Conservation (phyloP, 495 filamentous ascomycete species). For the Penicillium paxilli region DNA sequence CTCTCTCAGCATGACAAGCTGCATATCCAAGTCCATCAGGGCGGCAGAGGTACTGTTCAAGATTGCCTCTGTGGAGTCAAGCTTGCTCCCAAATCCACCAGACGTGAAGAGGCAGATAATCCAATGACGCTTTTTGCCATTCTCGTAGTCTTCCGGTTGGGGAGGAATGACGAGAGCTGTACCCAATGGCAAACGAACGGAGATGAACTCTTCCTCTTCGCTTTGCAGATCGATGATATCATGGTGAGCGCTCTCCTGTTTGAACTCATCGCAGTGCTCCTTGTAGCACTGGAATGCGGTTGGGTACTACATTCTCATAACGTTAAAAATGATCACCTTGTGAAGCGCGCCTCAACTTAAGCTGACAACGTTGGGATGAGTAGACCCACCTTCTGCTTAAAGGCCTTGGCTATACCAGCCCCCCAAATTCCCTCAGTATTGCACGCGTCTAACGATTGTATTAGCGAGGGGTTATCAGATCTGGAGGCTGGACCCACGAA, state of each 20-base stretch:
- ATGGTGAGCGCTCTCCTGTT: conserved; percentile 1
- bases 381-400: conserved; percentile 32
- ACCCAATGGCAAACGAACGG: conserved; percentile 24
- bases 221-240: conserved; percentile 4
- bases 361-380: not conserved
- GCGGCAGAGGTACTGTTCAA: conserved; percentile 39
- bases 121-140: conserved; percentile 36
- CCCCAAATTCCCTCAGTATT: conserved; percentile 48
- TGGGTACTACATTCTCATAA: conserved; percentile 33
- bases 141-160: conserved; percentile 21
- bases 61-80: conserved; percentile 30
- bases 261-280: conserved; percentile 27
- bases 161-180: conserved; percentile 49
- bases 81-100: conserved; percentile 25
- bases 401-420: conserved; percentile 38
- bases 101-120: conserved; percentile 52
- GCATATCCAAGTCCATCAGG: conserved; percentile 35
- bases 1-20: conserved; percentile 19
- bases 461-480: not conserved
- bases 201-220: not conserved
- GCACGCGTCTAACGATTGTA: conserved; percentile 40
- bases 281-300: conserved; percentile 37
- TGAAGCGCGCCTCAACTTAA: not conserved
- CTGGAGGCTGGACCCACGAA: conserved; percentile 31
- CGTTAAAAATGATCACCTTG: not conserved